A percentile compares a stretch with the other conserved stretches of the same genome.
Conservation (phyloP, 345 rosid species). For the Hirschfeldia incana region DNA sequence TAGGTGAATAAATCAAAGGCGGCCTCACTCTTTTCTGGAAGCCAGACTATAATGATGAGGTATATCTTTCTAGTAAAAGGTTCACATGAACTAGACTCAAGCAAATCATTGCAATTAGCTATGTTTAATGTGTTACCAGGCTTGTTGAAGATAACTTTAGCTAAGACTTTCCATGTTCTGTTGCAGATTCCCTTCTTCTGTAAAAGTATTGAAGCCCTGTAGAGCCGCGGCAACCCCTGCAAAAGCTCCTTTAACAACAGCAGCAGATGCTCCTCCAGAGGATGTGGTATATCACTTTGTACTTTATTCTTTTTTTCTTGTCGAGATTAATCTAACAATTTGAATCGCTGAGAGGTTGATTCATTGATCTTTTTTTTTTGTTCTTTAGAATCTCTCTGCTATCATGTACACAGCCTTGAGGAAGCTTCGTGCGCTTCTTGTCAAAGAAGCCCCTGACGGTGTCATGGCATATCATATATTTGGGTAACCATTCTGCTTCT, state of each 20-base stretch:
- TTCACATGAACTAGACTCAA: constrained; percentile 8
- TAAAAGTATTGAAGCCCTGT: constrained; percentile 55
- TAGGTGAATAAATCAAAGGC: constrained; percentile 86
- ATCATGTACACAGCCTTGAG: constrained; percentile 67
- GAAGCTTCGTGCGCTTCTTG: constrained; percentile 70
- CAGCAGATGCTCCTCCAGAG: constrained; percentile 44
- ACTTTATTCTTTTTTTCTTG: constrained; percentile 13
- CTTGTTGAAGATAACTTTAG: constrained; percentile 17
- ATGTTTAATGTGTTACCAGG: not conserved
- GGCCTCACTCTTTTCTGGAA: constrained; percentile 50
- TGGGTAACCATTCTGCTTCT: constrained; percentile 47
- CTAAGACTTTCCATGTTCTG: constrained; percentile 10
- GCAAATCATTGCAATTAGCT: not conserved
- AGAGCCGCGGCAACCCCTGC: constrained; percentile 66
- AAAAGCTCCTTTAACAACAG: constrained; percentile 54
- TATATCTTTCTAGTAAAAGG: constrained; percentile 20
- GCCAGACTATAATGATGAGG: constrained; percentile 67
- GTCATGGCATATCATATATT: constrained; percentile 95
- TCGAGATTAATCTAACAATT: constrained; percentile 8
- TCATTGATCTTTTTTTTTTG: constrained; percentile 5
- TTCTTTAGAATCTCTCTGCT: constrained; percentile 67
- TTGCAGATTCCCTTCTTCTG: constrained; percentile 73
- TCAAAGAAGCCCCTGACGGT: constrained; percentile 83
- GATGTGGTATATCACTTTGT: constrained; percentile 61
- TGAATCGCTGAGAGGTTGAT: constrained; percentile 14